Conservation (phyloP, 306 rosid genomes). For the Luffa aegyptiaca region DNA sequence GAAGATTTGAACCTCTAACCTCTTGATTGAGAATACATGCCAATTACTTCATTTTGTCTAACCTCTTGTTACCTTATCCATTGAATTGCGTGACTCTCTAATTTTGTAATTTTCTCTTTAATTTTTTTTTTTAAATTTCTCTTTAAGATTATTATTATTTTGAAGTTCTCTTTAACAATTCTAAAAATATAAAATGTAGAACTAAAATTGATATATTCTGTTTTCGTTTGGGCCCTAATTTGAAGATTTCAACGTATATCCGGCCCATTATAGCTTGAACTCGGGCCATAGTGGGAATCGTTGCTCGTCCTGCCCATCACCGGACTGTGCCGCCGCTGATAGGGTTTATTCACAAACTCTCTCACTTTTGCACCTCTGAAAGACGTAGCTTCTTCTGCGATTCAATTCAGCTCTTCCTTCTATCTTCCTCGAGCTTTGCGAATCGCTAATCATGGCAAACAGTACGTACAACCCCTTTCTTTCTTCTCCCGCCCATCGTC, state of each 20-base stretch:
- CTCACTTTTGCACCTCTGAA: not conserved
- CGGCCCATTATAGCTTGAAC: not conserved
- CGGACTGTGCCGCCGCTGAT: constrained; percentile 5
- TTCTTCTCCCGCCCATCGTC: not conserved
- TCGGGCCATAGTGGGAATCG: not conserved
- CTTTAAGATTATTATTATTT: no score
- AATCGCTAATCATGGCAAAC: constrained; percentile 1
- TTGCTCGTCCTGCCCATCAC: not conserved
- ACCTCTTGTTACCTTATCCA: no score
- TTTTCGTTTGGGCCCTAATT: not conserved
- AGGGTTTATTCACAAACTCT: constrained; percentile 7
- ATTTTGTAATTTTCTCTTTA: no score
- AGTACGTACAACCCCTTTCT: not conserved
- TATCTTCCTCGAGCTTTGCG: not conserved
- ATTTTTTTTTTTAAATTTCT: no score
- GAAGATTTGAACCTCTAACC: no score
- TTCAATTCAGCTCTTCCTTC: not conserved
- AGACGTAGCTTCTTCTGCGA: not conserved
- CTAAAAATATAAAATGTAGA: no score
- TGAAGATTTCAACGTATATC: not conserved
- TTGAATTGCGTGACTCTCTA: no score
- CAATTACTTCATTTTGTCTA: no score
- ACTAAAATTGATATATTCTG: no score
- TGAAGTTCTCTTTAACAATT: no score
- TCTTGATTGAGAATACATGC: no score